Conservation (phyloP, 106 monocot genomes). For the Gastrodia elata region DNA sequence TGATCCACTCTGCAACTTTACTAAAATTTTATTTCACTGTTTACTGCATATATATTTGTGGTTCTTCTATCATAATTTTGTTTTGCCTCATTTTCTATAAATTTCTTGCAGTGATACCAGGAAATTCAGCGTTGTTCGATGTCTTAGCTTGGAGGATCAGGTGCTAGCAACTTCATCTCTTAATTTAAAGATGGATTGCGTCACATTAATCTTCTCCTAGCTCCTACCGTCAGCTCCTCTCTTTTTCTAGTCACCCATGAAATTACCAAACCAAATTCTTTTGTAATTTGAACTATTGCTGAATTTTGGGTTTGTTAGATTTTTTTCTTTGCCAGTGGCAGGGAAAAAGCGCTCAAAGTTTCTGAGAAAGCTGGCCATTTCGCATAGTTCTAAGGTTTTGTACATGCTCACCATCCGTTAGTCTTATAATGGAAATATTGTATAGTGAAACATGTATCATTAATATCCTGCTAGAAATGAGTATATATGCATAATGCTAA, state of each 20-base stretch:
- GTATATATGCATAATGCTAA: not conserved
- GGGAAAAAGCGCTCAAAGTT: constrained; percentile 1
- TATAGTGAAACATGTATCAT: constrained; percentile 1
- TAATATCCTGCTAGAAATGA: constrained; percentile 1
- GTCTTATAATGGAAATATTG: constrained; percentile 6
- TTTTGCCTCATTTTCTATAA: not conserved
- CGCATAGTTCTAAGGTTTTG: constrained; percentile 1
- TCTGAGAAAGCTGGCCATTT: not conserved
- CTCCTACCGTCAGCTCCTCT: not conserved
- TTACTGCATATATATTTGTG: not conserved
- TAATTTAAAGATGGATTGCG: constrained; percentile 8
- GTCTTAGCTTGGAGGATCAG: not conserved
- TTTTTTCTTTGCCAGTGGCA: constrained; percentile 3
- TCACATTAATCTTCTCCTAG: not conserved
- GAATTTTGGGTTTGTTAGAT: constrained; percentile 6
- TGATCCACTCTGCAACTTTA: not conserved
- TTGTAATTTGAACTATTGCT: constrained; percentile 6
- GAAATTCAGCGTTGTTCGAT: not conserved
- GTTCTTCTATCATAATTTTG: not conserved
- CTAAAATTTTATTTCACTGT: not conserved
- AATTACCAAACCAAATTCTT: constrained; percentile 2
- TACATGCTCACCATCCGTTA: not conserved
- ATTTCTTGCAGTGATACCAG: not conserved
- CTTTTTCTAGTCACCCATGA: not conserved
- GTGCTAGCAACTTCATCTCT: constrained; percentile 4